Evolutionary conservation across 345 rosid species (phyloP), one percentile per base, ranked within the genome.

Genomic region (Raphanus raphanistrum): DNA sequence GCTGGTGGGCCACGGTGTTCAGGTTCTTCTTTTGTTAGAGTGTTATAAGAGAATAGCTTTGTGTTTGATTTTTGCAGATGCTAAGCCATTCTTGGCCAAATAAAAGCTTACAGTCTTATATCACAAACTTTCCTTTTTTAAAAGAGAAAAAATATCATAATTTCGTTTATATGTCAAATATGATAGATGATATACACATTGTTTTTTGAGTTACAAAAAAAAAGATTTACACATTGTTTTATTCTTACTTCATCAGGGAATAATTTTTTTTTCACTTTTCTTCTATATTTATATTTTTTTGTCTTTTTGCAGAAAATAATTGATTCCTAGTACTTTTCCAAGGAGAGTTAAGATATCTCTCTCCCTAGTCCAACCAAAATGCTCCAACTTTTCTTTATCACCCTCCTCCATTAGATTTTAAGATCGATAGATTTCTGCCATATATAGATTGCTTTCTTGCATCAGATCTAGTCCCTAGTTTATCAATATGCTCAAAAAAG

Each of bases 291-390:
- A 48, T 63, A 48, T 63, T 31, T 61, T 63, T 31, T 41, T 55
- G 12, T 21, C 7, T 26, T 59, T 26, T 64, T 55, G 33, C 50
- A 67, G 29, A 32, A 26, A 72, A 74, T 60, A 54, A 29, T 38
- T 74, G 82, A 80, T 80, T 80, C 83, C 83, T 80, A 80, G 82
- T 80, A 74, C 76, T 75, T 74, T 79, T 80, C 76, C 74, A 63
- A 80, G 62, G 75, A 74, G 13, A 79, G 75, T 69, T 63, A 62
- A 41, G 35, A 38, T 8, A 8, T 78, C 63, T 58, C 54, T 41
- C 73, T 57, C 33, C 32, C 69, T 74, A 57, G 71, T 21, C 79
- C 82, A 68, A 80, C 67, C 77, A 75, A 80, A 70, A 70, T 79
- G 67, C 82, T 62, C 15, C 57, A 63, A 69, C 54, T 74, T 63